Conservation (phyloP, 257 asterid species). For the Asclepias syriaca region DNA sequence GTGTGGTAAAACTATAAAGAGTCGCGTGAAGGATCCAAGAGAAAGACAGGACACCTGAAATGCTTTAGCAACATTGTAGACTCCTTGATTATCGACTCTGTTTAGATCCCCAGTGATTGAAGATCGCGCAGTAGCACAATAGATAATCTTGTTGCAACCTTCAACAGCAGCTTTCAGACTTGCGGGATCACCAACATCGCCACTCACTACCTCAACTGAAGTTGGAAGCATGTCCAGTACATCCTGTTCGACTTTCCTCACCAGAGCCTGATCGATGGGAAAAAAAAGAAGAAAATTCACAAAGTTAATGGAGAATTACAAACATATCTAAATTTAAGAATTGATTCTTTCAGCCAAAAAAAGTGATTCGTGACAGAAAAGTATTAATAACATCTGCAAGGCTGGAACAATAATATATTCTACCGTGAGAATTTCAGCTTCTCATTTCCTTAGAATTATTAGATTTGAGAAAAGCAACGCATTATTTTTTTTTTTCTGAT, state of each 20-base stretch:
- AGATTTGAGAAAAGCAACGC: no score
- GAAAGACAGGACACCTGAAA: conserved; percentile 54
- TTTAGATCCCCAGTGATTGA: conserved; percentile 82
- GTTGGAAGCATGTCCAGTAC: conserved; percentile 85
- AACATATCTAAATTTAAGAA: not conserved
- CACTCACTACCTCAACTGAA: conserved; percentile 76
- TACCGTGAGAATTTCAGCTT: no score
- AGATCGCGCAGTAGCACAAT: conserved; percentile 97
- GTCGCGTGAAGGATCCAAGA: not conserved
- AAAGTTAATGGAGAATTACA: not conserved
- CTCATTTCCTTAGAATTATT: no score
- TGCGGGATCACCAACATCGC: conserved; percentile 90
- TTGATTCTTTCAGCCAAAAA: conserved; percentile 2
- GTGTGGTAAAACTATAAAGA: not conserved
- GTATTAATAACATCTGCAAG: no score
- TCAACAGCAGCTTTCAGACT: conserved; percentile 65
- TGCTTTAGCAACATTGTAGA: conserved; percentile 81
- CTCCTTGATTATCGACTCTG: conserved; percentile 94
- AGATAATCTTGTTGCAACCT: conserved; percentile 89
- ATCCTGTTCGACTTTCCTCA: conserved; percentile 69
- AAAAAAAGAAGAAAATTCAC: not conserved
- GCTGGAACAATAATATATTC: no score
- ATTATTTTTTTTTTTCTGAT: no score
- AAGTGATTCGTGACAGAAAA: not conserved
- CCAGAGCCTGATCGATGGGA: conserved; percentile 56